Conservation (phyloP, 2,329 filamentous ascomycete genomes). For the Ophiocordyceps camponoti-leonardi region DNA sequence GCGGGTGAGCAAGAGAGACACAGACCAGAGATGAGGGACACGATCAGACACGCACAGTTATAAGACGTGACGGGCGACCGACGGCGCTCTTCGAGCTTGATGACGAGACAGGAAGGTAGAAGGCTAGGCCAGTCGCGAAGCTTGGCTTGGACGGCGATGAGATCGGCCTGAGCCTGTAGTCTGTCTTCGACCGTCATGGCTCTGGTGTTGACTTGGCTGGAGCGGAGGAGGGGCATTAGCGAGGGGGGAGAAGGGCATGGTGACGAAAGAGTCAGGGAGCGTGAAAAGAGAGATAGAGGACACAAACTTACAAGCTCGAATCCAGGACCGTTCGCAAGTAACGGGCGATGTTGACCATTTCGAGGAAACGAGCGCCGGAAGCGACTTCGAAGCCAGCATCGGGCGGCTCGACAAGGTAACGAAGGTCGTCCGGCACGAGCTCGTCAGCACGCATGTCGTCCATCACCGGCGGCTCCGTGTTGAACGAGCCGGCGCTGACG, state of each 20-base stretch:
- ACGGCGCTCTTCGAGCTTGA: conserved; percentile 6
- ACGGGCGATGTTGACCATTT: conserved; percentile 14
- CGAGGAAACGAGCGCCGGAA: conserved; percentile 19
- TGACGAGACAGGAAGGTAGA: conserved; percentile 17
- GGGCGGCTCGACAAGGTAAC: conserved; percentile 15
- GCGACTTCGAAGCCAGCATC: conserved; percentile 15
- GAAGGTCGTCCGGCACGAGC: conserved; percentile 17
- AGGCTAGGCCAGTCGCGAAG: conserved; percentile 19
- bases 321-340: conserved; percentile 16
- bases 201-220: conserved; percentile 10
- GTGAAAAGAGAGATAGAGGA: no score
- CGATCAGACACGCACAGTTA: conserved; percentile 7
- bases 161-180: conserved; percentile 5
- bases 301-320: conserved; percentile 17
- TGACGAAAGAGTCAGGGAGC: background rate
- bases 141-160: conserved; percentile 11
- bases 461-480: conserved; percentile 18
- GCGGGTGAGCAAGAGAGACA: background rate
- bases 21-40: no score
- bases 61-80: conserved; percentile 5
- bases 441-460: conserved; percentile 26
- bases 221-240: conserved; percentile 3
- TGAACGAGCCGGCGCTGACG: conserved; percentile 21
- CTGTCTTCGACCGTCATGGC: conserved; percentile 4
- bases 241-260: no score